phyloP scores from a whole-genome alignment of 495 filamentous ascomycete genomes.

The Venustampulla echinocandica region DNA sequence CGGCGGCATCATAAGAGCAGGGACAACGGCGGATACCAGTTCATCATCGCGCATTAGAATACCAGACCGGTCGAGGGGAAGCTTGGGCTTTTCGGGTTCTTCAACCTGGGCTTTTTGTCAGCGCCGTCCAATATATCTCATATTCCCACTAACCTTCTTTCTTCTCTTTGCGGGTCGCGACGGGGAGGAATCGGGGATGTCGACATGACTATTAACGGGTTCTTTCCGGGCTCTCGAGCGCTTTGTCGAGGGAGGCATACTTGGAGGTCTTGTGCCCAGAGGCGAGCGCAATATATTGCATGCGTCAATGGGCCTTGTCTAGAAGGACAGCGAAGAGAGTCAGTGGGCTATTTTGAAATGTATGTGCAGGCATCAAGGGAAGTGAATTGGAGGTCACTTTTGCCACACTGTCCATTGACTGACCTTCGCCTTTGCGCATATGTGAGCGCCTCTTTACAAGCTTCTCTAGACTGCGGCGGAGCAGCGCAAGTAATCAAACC shows the following conservation, averaged over 20 bases:
- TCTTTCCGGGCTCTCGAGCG: conserved; percentile 41
- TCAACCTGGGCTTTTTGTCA: conserved; percentile 9
- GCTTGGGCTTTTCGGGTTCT: conserved; percentile 10
- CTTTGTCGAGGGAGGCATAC: conserved; percentile 43
- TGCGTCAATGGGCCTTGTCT: background rate
- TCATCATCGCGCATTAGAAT: conserved; percentile 47
- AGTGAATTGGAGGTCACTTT: background rate
- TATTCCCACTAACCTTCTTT: conserved; percentile 50
- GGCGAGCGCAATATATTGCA: background rate
- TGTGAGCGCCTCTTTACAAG: background rate
- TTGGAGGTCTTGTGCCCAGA: conserved; percentile 1
- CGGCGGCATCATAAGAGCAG: conserved; percentile 51
- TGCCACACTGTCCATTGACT: conserved; percentile 6
- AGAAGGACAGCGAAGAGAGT: background rate
- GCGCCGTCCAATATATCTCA: background rate
- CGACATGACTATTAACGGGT: conserved; percentile 40
- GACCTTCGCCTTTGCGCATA: background rate
- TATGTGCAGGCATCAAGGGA: background rate
- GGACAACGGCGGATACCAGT: conserved; percentile 65
- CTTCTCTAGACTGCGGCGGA: background rate
- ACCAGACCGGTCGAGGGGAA: conserved; percentile 32
- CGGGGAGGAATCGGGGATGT: conserved; percentile 57
- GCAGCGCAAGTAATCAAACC: conserved; percentile 2
- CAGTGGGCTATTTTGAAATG: background rate
- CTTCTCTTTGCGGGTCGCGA: conserved; percentile 65